A percentile compares a stretch with the other conserved stretches of the same genome.
phyloP scores from a whole-genome alignment of 2,329 filamentous ascomycete species.

The Monosporascus sp. region DNA sequence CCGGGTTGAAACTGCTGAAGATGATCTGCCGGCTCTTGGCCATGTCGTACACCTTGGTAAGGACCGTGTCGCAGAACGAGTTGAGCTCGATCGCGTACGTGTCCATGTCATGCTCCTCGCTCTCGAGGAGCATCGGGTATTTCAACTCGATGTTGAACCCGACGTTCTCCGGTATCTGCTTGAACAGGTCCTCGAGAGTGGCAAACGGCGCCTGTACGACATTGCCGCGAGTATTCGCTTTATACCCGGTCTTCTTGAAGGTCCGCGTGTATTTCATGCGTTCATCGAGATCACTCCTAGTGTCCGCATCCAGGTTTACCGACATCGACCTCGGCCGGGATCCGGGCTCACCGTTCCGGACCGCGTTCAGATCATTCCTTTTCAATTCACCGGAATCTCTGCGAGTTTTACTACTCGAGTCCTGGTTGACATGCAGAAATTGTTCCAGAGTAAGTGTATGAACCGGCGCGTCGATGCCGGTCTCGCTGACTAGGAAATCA shows the following conservation, averaged over 20 bases:
- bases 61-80: conserved; percentile 90
- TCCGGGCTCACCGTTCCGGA: conserved; percentile 25
- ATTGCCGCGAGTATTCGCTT: conserved; percentile 87
- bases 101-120: conserved; percentile 93
- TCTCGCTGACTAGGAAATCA: conserved; percentile 96
- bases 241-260: conserved; percentile 92
- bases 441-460: conserved; percentile 93
- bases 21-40: conserved; percentile 83
- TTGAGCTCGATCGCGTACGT: conserved; percentile 94
- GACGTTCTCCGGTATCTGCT: conserved; percentile 71
- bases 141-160: conserved; percentile 99
- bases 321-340: conserved; percentile 48
- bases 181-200: conserved; percentile 89
- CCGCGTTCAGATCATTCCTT: conserved; percentile 20
- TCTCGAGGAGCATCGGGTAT: conserved; percentile 96
- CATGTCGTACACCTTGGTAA: conserved; percentile 84
- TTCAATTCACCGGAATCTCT: conserved; percentile 19
- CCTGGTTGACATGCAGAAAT: conserved; percentile 80
- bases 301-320: conserved; percentile 45
- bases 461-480: conserved; percentile 92
- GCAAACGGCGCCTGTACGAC: conserved; percentile 96
- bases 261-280: conserved; percentile 97
- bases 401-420: conserved; percentile 39
- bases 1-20: conserved; percentile 96
- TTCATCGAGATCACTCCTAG: conserved; percentile 52